Base-by-base conservation (phyloP, 2,329 filamentous ascomycete genomes). In the Botrytis fabae region DNA sequence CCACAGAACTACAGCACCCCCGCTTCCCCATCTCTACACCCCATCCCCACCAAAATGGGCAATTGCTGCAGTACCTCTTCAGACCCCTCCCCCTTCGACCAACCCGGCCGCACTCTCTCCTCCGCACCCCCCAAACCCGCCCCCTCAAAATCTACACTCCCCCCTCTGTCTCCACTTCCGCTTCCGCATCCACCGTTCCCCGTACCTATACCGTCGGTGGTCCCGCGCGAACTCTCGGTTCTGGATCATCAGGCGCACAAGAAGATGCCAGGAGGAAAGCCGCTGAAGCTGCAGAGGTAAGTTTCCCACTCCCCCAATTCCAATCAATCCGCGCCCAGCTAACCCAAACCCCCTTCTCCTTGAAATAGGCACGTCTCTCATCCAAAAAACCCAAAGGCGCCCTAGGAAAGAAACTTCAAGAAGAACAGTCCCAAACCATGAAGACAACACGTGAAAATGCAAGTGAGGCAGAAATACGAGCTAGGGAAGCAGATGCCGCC, bases 31-130 rank as follows among this genome's bases (percentile, higher is more conserved):
- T 38, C 59, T 68, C 20, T 48, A 28, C 16, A 28, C n/a, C 16
- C 44, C 46, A 61, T 25, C 35, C 38, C 59, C 32, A 25, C 16
- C 4, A 65, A 51, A 51, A 97, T 98, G 95, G 95, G 95, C 74
- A 95, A 94, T 82, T 87, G 94, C 83, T 97, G 93, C 85, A 93
- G 93, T 81, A 94, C 93, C 81, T 87, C 86, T 73, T 28, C n/a
- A 28, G 84, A 89, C 46, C 84, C 88, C 75, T 90, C 92, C 78
- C 85, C 89, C 82, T 96, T 94, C 84, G 83, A 89, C 70, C 88
- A 89, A 71, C 91, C 92, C 66, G 94, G 93, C 74, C 92, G 93
- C 71, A 88, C 90, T 54, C 86, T 97, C 71, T 91, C 89, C 77
- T 85, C 90, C 14, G 76, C 77, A 5, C 77, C 78, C 74, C 75